phyloP scores from a whole-genome alignment of 257 asterid genomes.

The Solanum corneliomulleri region DNA sequence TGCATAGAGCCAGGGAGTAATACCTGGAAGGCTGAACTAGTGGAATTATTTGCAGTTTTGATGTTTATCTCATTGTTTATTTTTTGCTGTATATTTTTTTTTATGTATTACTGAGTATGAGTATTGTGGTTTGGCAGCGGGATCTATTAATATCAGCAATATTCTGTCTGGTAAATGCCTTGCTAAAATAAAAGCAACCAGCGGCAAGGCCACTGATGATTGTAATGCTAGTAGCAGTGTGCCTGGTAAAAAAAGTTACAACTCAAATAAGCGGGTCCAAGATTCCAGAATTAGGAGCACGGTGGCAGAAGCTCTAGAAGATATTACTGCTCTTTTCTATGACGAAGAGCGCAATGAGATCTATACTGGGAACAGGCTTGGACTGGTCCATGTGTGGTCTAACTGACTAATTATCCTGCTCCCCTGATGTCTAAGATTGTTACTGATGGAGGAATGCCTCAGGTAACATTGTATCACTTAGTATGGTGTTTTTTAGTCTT shows the following conservation, averaged over 20 bases:
- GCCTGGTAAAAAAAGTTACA: constrained; percentile 29
- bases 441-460: not conserved
- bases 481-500: not conserved
- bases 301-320: constrained; percentile 85
- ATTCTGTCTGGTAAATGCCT: constrained; percentile 94
- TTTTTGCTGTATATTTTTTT: not conserved
- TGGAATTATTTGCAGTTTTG: not conserved
- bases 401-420: constrained; percentile 24
- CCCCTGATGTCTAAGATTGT: not conserved
- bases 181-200: constrained; percentile 76
- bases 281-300: constrained; percentile 52
- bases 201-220: constrained; percentile 33
- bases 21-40: not conserved
- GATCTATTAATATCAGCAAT: constrained; percentile 90
- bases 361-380: constrained; percentile 78
- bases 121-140: constrained; percentile 44
- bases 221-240: constrained; percentile 38
- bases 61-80: not conserved
- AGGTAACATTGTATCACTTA: not conserved
- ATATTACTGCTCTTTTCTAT: constrained; percentile 86
- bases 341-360: constrained; percentile 96
- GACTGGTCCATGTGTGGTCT: constrained; percentile 93
- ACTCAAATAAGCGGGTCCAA: constrained; percentile 33
- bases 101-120: not conserved
- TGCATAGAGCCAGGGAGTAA: not conserved